Evolutionary conservation across 2,329 filamentous ascomycete genomes (phyloP).

Genomic region (Seiridium cupressi): DNA sequence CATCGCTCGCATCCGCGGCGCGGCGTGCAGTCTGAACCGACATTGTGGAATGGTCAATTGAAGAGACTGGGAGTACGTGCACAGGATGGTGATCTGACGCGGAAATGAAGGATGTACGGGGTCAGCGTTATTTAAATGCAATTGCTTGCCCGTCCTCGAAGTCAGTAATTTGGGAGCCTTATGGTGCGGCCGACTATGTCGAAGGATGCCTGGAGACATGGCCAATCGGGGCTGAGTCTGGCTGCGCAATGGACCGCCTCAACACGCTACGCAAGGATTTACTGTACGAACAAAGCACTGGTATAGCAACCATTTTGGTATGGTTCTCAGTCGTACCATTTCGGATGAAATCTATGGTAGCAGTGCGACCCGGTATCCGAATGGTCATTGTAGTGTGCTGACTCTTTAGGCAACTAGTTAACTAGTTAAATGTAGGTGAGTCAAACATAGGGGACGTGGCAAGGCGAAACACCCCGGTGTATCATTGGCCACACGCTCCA

Average conservation of each 20-base stretch:
- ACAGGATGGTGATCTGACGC: too few relatives aligned
- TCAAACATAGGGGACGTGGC: neutral
- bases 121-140: too few relatives aligned
- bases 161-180: neutral
- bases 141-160: neutral
- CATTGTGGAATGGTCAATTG: neutral
- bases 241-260: neutral
- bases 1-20: too few relatives aligned
- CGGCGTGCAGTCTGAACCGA: neutral
- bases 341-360: too few relatives aligned
- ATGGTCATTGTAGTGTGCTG: too few relatives aligned
- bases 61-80: too few relatives aligned
- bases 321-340: too few relatives aligned
- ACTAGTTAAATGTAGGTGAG: neutral
- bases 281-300: neutral
- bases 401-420: too few relatives aligned
- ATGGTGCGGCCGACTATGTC: neutral
- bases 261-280: neutral
- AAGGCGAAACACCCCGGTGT: too few relatives aligned
- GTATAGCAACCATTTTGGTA: neutral
- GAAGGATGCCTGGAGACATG: slow-evolving; percentile 2
- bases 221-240: slow-evolving; percentile 4
- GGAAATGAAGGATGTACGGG: too few relatives aligned
- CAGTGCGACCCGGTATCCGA: too few relatives aligned
- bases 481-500: too few relatives aligned